phyloP scores from a whole-genome alignment of 148 eudicot genomes.

The Diospyros lotus region DNA sequence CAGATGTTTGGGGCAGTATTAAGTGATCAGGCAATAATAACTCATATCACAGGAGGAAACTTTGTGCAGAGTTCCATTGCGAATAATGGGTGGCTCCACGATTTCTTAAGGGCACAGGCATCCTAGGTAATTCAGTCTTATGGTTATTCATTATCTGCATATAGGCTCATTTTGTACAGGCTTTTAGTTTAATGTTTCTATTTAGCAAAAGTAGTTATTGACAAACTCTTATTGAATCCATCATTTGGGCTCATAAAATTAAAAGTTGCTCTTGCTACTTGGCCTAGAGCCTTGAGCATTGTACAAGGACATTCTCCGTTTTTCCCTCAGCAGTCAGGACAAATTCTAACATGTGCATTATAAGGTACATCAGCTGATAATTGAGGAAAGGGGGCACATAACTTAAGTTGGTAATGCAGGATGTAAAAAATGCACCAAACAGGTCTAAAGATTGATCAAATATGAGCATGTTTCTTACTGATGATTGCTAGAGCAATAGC shows the following conservation, averaged over 20 bases:
- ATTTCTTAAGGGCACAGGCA: background rate
- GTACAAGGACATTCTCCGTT: too few species aligned
- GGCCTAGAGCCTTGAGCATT: too few species aligned
- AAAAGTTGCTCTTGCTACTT: background rate
- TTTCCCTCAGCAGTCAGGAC: too few species aligned
- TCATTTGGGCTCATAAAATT: background rate
- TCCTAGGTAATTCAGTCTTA: background rate
- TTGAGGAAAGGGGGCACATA: too few species aligned
- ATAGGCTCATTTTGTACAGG: background rate
- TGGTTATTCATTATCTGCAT: background rate
- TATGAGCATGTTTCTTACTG: too few species aligned
- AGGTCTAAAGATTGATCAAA: too few species aligned
- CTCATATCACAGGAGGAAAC: background rate
- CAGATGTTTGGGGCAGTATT: too few species aligned
- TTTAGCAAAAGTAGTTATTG: background rate
- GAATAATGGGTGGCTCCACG: background rate
- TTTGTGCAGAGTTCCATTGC: background rate
- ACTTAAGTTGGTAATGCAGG: too few species aligned
- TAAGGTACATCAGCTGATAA: too few species aligned
- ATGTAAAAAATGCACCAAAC: too few species aligned
- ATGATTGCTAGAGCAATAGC: too few species aligned
- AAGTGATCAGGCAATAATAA: background rate
- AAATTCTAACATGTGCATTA: too few species aligned
- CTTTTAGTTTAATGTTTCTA: background rate
- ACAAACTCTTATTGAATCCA: background rate